Evolutionary conservation across 805 yeast species (phyloP).

Genomic region (Wickerhamomyces chaumierensis): DNA sequence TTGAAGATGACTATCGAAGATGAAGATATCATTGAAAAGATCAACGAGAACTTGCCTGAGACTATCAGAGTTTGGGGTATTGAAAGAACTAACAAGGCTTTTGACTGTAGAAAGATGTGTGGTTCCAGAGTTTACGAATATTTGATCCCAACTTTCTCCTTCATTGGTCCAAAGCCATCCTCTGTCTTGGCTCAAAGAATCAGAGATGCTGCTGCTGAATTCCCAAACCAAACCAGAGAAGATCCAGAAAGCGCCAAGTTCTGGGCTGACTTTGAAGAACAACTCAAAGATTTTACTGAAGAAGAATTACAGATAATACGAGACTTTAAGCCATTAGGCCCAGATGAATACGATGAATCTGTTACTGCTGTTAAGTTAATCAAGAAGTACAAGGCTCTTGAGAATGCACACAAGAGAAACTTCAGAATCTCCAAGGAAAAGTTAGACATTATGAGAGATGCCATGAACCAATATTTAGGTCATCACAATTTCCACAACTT

Average conservation of each 20-base stretch:
- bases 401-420: constrained; percentile 53
- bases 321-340: constrained; percentile 24
- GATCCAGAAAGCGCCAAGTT: constrained; percentile 65
- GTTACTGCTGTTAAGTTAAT: constrained; percentile 27
- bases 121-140: constrained; percentile 94
- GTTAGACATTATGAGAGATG: constrained; percentile 49
- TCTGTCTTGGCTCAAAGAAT: constrained; percentile 55
- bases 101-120: constrained; percentile 93
- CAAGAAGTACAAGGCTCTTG: constrained; percentile 47
- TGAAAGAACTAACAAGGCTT: constrained; percentile 77
- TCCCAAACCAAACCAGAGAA: constrained; percentile 48
- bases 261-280: constrained; percentile 47
- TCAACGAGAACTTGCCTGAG: constrained; percentile 69
- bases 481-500: constrained; percentile 89
- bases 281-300: constrained; percentile 21
- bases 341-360: constrained; percentile 27
- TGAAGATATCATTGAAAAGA: constrained; percentile 49
- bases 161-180: constrained; percentile 81
- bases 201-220: constrained; percentile 34
- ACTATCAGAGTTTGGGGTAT: constrained; percentile 91
- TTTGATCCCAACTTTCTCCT: constrained; percentile 80
- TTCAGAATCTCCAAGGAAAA: constrained; percentile 58
- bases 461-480: constrained; percentile 68
- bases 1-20: constrained; percentile 80
- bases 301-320: constrained; percentile 17